These are phyloP conservation scores for Pseudogymnoascus sp. DNA, from an alignment of 2,329 filamentous ascomycete species.

Conservation along the genomic window DNA sequence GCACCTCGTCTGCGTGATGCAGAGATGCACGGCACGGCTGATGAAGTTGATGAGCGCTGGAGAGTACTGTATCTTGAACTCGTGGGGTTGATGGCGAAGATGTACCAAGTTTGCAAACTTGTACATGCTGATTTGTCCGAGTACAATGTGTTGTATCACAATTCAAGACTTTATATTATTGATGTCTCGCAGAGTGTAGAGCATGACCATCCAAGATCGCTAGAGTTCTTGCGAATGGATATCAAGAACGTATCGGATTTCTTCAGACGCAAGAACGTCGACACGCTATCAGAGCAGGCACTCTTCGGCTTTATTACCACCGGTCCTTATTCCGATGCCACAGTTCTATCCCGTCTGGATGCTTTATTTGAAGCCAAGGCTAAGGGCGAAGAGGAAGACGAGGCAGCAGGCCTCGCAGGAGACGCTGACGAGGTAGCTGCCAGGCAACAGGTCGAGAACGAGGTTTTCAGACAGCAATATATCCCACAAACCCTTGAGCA, in stretches of 20 bases:
- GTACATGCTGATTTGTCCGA: slow-evolving; percentile 96
- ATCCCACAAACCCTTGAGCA: slow-evolving; percentile 94
- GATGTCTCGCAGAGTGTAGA: slow-evolving; percentile 97
- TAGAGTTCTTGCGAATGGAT: slow-evolving; percentile 96
- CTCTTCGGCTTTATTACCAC: slow-evolving; percentile 78
- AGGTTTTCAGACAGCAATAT: slow-evolving; percentile 92
- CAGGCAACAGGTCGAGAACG: slow-evolving; percentile 70
- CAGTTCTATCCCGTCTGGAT: slow-evolving; percentile 56
- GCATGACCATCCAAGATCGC: slow-evolving; percentile 84
- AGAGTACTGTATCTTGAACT: slow-evolving; percentile 72
- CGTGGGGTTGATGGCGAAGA: slow-evolving; percentile 78
- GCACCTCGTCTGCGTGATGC: slow-evolving; percentile 86
- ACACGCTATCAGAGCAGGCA: slow-evolving; percentile 69
- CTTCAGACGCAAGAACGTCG: slow-evolving; percentile 78
- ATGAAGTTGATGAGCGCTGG: slow-evolving; percentile 68
- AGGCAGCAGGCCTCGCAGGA: slow-evolving; percentile 45
- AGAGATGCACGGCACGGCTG: slow-evolving; percentile 50
- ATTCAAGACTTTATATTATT: slow-evolving; percentile 79
- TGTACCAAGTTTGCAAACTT: slow-evolving; percentile 87
- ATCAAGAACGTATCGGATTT: slow-evolving; percentile 96
- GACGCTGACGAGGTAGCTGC: slow-evolving; percentile 45
- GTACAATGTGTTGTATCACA: slow-evolving; percentile 93
- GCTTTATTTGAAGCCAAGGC: slow-evolving; percentile 55
- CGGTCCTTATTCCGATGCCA: slow-evolving; percentile 53
- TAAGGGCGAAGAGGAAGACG: slow-evolving; percentile 47